These are phyloP conservation scores for Madurella fahalii DNA, from an alignment of 2,329 filamentous ascomycete species.

Conservation along the genomic window DNA sequence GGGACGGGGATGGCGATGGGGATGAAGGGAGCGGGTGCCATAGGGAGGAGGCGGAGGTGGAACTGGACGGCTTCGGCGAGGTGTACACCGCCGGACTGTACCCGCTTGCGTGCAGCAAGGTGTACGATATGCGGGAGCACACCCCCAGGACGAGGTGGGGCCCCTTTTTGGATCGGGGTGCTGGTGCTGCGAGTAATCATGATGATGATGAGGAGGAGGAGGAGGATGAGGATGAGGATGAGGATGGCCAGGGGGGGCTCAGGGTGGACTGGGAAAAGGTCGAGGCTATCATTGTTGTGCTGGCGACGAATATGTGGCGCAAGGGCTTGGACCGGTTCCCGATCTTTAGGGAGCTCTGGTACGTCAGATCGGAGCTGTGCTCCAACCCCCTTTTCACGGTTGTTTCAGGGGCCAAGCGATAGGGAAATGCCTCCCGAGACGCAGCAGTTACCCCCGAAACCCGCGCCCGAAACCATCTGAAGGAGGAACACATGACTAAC, in stretches of 20 bases:
- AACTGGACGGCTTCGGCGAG: conserved; percentile 21
- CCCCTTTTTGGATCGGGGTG: conserved; percentile 65
- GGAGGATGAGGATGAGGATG: conserved; percentile 25
- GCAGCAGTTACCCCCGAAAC: too few relatives aligned
- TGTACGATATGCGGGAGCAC: conserved; percentile 72
- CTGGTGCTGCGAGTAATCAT: conserved; percentile 33
- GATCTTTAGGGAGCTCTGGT: conserved; percentile 49
- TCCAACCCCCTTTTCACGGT: too few relatives aligned
- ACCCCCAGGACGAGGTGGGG: conserved; percentile 62
- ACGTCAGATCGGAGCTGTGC: too few relatives aligned
- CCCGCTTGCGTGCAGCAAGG: conserved; percentile 61
- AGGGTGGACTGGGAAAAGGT: conserved; percentile 76
- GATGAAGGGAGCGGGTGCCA: neutral
- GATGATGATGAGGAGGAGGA: conserved; percentile 49
- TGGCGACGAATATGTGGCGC: conserved; percentile 57
- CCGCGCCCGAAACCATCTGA: too few relatives aligned
- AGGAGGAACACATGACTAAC: too few relatives aligned
- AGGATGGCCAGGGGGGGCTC: neutral
- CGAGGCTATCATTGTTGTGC: conserved; percentile 67
- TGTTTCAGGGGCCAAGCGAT: too few relatives aligned
- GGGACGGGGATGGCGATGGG: conserved; percentile 4
- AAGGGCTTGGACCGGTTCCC: conserved; percentile 43
- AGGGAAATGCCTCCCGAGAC: too few relatives aligned
- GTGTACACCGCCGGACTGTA: conserved; percentile 32
- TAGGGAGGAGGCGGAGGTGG: neutral